Conservation (phyloP, 192 early-diverging fungal genomes). For the Martensiomyces pterosporus region DNA sequence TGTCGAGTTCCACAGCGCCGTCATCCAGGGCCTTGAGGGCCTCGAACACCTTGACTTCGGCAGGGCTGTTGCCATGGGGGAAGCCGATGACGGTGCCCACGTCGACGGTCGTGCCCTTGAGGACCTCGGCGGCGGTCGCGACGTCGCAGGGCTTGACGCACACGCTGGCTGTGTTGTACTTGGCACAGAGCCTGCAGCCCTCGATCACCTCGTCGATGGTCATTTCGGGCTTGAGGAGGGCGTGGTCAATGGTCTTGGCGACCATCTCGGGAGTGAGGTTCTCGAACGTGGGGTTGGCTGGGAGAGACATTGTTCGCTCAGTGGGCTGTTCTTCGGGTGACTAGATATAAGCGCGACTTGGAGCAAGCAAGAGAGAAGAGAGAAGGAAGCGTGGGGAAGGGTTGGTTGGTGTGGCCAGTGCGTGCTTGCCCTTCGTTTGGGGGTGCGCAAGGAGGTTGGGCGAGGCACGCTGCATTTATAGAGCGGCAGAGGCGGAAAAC, state of each 20-base stretch:
- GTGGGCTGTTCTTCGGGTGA: too few species aligned
- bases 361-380: too few species aligned
- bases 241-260: conserved; percentile 58
- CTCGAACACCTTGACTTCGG: conserved; percentile 54
- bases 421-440: too few species aligned
- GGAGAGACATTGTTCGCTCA: conserved; percentile 9
- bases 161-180: conserved; percentile 53
- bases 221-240: conserved; percentile 54
- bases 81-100: conserved; percentile 60
- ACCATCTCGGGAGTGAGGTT: conserved; percentile 50
- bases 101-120: conserved; percentile 46
- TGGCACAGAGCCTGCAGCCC: conserved; percentile 51
- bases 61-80: conserved; percentile 55
- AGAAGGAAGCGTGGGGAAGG: too few species aligned
- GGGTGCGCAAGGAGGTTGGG: too few species aligned
- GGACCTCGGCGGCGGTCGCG: conserved; percentile 34
- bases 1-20: conserved; percentile 58
- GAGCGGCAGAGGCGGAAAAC: too few species aligned
- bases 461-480: too few species aligned
- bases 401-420: too few species aligned
- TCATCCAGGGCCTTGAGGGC: conserved; percentile 53
- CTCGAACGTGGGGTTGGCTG: conserved; percentile 37
- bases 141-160: conserved; percentile 65
- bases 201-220: conserved; percentile 51
- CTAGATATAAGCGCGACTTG: too few species aligned